Conservation (phyloP, 768 basidiomycete genomes). For the Heimioporus sp. region DNA sequence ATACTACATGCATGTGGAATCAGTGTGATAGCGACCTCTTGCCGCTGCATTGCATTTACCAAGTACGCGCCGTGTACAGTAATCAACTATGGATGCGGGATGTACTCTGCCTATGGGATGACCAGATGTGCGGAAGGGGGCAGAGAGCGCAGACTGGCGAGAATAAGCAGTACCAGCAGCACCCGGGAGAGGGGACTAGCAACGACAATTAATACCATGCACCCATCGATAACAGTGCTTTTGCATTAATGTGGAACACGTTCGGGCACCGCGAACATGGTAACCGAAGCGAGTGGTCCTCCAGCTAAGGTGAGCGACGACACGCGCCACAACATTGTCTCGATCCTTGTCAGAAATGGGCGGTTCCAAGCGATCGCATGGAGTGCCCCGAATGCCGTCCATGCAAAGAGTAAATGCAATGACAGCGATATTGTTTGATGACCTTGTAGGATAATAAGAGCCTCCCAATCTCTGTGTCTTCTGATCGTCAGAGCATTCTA, state of each 20-base stretch:
- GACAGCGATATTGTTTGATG: no score
- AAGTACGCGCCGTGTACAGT: no score
- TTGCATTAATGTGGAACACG: no score
- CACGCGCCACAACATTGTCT: not conserved
- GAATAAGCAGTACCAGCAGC: not conserved
- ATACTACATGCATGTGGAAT: no score
- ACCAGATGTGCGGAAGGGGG: not conserved
- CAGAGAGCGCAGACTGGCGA: not conserved
- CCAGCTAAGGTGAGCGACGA: not conserved
- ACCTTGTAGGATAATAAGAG: not conserved
- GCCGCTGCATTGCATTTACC: no score
- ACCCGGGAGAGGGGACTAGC: not conserved
- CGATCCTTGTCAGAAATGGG: not conserved
- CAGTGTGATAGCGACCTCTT: no score
- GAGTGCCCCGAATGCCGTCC: not conserved
- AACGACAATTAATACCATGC: no score
- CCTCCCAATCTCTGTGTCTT: not conserved
- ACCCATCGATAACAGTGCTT: no score
- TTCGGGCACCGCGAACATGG: no score
- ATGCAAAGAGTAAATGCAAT: not conserved
- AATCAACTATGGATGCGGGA: not conserved
- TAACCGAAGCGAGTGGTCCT: not conserved
- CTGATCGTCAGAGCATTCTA: not conserved
- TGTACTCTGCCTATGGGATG: not conserved
- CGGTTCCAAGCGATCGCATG: conserved; percentile 1